These are phyloP conservation scores for Penicillium maclennaniae DNA, from an alignment of 495 filamentous ascomycete genomes.

Conservation along the genomic window DNA sequence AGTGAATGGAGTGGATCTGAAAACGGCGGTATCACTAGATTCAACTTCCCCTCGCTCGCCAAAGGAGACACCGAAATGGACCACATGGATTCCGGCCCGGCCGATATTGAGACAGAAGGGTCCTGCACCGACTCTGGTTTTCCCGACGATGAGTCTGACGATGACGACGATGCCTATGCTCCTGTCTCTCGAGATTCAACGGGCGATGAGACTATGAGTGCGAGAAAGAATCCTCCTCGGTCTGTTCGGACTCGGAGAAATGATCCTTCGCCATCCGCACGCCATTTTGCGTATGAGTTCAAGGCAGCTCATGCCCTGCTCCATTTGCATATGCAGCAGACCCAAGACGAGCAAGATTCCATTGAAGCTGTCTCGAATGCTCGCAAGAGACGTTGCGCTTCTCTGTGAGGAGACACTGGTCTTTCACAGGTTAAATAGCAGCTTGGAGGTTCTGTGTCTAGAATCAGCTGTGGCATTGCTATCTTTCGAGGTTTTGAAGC, in stretches of 20 bases:
- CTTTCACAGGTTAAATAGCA: not conserved
- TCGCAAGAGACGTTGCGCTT: slow-evolving; percentile 21
- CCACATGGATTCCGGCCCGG: not conserved
- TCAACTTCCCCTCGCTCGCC: not conserved
- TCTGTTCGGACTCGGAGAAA: not conserved
- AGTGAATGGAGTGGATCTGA: slow-evolving; percentile 16
- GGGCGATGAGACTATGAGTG: not conserved
- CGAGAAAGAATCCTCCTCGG: slow-evolving; percentile 7
- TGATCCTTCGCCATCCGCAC: not conserved
- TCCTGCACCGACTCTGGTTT: not conserved
- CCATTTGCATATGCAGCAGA: slow-evolving; percentile 50
- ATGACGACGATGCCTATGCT: slow-evolving; percentile 19
- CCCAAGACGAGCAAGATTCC: slow-evolving; percentile 1
- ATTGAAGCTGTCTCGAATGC: not conserved
- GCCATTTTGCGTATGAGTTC: slow-evolving; percentile 36
- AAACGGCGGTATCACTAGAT: not conserved
- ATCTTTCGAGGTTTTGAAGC: not conserved
- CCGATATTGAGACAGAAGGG: slow-evolving; percentile 1
- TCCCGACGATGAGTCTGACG: slow-evolving; percentile 11
- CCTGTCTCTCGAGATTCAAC: not conserved
- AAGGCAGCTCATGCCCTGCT: slow-evolving; percentile 56
- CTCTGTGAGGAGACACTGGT: slow-evolving; percentile 11
- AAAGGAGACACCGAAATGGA: not conserved
- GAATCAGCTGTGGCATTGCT: not conserved
- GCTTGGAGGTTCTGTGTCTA: not conserved